phyloP scores from a whole-genome alignment of 192 early-diverging fungal genomes.

The Obelidium mucronatum region DNA sequence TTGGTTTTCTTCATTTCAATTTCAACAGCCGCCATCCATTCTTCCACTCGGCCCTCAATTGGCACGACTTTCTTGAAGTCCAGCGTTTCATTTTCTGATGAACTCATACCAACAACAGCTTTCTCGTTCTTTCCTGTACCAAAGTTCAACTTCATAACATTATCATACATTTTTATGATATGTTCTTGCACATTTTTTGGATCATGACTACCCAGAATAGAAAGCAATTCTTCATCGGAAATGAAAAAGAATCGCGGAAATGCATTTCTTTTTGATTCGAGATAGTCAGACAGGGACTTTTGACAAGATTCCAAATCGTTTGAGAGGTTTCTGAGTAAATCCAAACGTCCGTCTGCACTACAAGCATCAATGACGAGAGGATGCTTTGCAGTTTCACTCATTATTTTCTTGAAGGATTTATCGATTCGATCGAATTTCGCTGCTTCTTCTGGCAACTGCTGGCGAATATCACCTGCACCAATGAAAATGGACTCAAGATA shows the following conservation, averaged over 20 bases:
- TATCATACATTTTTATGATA: constrained; percentile 73
- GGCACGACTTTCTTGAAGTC: constrained; percentile 55
- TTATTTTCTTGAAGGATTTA: constrained; percentile 66
- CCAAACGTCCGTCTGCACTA: constrained; percentile 58
- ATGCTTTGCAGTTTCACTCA: constrained; percentile 66
- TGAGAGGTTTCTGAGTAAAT: constrained; percentile 57
- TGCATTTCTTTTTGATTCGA: constrained; percentile 66
- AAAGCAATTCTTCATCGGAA: constrained; percentile 68
- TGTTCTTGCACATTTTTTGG: constrained; percentile 70
- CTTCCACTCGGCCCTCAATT: constrained; percentile 64
- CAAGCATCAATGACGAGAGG: constrained; percentile 61
- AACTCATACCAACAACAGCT: constrained; percentile 64
- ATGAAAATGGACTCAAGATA: constrained; percentile 70
- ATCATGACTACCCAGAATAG: constrained; percentile 67
- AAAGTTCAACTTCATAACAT: constrained; percentile 67
- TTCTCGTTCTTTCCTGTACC: constrained; percentile 69
- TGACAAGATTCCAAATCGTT: constrained; percentile 66
- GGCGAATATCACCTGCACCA: constrained; percentile 63
- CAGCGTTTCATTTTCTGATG: constrained; percentile 62
- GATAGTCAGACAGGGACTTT: constrained; percentile 67
- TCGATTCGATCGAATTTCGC: constrained; percentile 65
- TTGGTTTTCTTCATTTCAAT: constrained; percentile 68
- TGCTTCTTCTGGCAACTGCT: constrained; percentile 69
- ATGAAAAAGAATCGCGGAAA: constrained; percentile 72
- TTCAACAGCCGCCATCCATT: constrained; percentile 69